Evolutionary conservation across 2,329 filamentous ascomycete genomes (phyloP).

Genomic region (Colletotrichum horii): DNA sequence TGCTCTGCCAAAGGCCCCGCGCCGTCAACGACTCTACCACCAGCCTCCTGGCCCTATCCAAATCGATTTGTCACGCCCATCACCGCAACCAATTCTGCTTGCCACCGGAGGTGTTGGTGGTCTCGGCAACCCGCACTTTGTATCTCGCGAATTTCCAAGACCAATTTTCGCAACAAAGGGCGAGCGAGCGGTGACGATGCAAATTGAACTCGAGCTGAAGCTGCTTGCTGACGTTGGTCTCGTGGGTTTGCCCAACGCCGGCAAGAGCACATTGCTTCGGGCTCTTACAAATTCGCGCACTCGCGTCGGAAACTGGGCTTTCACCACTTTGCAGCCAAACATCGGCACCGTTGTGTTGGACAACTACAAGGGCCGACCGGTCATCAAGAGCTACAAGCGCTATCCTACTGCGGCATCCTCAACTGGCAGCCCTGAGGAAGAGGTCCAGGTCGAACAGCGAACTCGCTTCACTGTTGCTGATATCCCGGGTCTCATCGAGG

Average conservation of each 20-base stretch:
- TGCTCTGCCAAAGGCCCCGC: slow-evolving; percentile 55
- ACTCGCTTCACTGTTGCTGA: slow-evolving; percentile 93
- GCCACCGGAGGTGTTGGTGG: slow-evolving; percentile 89
- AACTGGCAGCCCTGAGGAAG: slow-evolving; percentile 42
- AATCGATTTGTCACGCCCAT: slow-evolving; percentile 76
- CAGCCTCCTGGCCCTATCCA: slow-evolving; percentile 77
- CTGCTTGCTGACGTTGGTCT: slow-evolving; percentile 93
- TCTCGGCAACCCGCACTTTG: slow-evolving; percentile 92
- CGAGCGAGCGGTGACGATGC: slow-evolving; percentile 77
- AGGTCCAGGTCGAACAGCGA: slow-evolving; percentile 59
- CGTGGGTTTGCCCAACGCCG: slow-evolving; percentile 93
- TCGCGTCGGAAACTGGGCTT: slow-evolving; percentile 92
- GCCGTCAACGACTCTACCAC: slow-evolving; percentile 59
- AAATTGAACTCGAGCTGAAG: slow-evolving; percentile 89
- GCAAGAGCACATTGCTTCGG: slow-evolving; percentile 90
- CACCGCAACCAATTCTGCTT: slow-evolving; percentile 82
- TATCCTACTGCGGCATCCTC: slow-evolving; percentile 29
- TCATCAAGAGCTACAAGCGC: slow-evolving; percentile 42
- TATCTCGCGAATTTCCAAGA: slow-evolving; percentile 73
- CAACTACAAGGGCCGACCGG: slow-evolving; percentile 78
- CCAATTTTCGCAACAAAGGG: slow-evolving; percentile 91
- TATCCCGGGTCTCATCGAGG: slow-evolving; percentile 91
- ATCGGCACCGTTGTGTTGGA: slow-evolving; percentile 96
- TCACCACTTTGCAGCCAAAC: slow-evolving; percentile 93
- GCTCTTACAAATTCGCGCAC: slow-evolving; percentile 88